Percentiles rank a stretch among this genome's conserved stretches.
Conservation (phyloP, 192 early-diverging fungal genomes). For the Entrophospora sp. region DNA sequence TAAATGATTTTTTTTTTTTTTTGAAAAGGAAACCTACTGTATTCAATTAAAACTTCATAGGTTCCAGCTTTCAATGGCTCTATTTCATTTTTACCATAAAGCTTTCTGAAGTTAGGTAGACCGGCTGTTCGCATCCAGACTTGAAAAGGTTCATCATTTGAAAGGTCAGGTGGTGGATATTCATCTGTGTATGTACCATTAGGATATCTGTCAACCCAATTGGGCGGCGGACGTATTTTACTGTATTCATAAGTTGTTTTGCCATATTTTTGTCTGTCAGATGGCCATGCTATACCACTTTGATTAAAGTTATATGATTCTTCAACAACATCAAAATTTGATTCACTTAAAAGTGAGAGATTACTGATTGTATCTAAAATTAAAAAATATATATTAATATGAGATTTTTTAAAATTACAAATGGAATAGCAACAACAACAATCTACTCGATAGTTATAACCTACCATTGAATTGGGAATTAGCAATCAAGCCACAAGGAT, state of each 20-base stretch:
- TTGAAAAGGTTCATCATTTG: conserved; percentile 72
- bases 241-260: conserved; percentile 38
- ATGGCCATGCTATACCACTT: conserved; percentile 80
- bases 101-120: conserved; percentile 90
- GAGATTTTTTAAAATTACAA: background rate
- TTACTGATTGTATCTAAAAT: conserved; percentile 50
- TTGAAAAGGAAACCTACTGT: conserved; percentile 66
- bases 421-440: too few relatives aligned
- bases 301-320: conserved; percentile 51
- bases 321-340: conserved; percentile 26
- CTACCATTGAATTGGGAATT: conserved; percentile 95
- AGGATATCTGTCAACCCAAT: conserved; percentile 64
- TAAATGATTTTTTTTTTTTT: background rate
- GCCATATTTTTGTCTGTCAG: conserved; percentile 64
- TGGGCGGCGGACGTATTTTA: conserved; percentile 76
- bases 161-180: conserved; percentile 54
- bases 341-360: conserved; percentile 47
- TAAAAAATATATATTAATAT: background rate
- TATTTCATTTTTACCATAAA: conserved; percentile 72
- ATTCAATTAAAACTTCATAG: conserved; percentile 64
- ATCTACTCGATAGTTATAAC: too few relatives aligned
- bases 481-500: conserved; percentile 99
- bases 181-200: conserved; percentile 34
- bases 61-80: conserved; percentile 55
- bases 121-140: conserved; percentile 99